Evolutionary conservation across 495 filamentous ascomycete genomes (phyloP).

Genomic region (Neurospora sp.): DNA sequence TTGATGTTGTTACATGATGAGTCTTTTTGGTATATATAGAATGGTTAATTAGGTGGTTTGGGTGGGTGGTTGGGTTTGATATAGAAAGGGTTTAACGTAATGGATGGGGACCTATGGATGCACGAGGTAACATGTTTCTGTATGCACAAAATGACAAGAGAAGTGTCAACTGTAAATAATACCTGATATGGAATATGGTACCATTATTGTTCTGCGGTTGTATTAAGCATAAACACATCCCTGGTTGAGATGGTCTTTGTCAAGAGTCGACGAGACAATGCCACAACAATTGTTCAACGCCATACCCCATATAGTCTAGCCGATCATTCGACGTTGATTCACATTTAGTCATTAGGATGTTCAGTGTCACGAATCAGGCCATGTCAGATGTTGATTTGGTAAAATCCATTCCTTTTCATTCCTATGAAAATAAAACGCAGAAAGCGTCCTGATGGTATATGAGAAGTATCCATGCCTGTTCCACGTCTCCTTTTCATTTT

Average conservation of each 20-base stretch:
- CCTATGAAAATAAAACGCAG: neutral
- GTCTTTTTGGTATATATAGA: neutral
- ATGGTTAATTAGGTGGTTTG: neutral
- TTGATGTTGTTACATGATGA: neutral
- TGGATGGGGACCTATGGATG: neutral
- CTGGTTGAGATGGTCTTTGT: too few relatives aligned
- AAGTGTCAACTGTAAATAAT: neutral
- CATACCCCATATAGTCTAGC: too few relatives aligned
- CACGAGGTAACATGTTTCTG: neutral
- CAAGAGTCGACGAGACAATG: too few relatives aligned
- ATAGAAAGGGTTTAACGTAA: neutral
- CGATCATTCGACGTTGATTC: too few relatives aligned
- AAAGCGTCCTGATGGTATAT: neutral
- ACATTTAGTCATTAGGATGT: neutral
- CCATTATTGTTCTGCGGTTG: too few relatives aligned
- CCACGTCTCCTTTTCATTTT: conserved; percentile 10
- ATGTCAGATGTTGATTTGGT: neutral
- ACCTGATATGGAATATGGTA: too few relatives aligned
- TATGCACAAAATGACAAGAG: neutral
- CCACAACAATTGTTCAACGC: too few relatives aligned
- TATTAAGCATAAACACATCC: too few relatives aligned
- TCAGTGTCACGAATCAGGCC: neutral
- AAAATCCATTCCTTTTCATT: neutral
- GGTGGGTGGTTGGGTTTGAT: neutral
- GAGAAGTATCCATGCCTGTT: neutral